Evolutionary conservation across 495 filamentous ascomycete species (phyloP).

Genomic region (Penicillium tannophilum): DNA sequence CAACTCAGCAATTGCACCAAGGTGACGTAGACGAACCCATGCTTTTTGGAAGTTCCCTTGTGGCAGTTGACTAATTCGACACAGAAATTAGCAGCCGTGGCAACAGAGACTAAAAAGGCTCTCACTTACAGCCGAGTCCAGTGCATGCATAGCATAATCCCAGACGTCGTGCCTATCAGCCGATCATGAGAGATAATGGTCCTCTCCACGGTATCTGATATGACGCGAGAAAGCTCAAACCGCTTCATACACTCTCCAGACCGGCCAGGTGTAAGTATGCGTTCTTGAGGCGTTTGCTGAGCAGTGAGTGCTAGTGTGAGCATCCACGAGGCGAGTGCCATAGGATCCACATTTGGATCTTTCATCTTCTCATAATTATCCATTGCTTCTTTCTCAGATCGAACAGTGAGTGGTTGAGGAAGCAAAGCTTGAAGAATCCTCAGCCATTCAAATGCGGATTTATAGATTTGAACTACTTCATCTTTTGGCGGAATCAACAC

Average conservation of each 20-base stretch:
- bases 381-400: conserved; percentile 21
- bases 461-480: conserved; percentile 17
- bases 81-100: neutral
- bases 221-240: conserved; percentile 13
- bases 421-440: conserved; percentile 20
- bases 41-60: conserved; percentile 30
- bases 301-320: conserved; percentile 27
- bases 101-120: neutral
- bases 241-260: conserved; percentile 4
- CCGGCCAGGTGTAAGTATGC: neutral
- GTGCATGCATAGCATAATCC: conserved; percentile 24
- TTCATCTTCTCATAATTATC: conserved; percentile 25
- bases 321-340: conserved; percentile 28
- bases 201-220: conserved; percentile 26
- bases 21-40: conserved; percentile 29
- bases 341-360: conserved; percentile 21
- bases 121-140: conserved; percentile 29
- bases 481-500: conserved; percentile 25
- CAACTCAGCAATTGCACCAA: conserved; percentile 32
- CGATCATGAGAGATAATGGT: conserved; percentile 25
- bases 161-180: conserved; percentile 21
- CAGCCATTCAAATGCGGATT: conserved; percentile 26
- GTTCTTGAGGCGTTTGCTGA: conserved; percentile 21
- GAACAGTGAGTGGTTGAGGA: conserved; percentile 19
- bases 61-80: conserved; percentile 22